phyloP scores from a whole-genome alignment of 2,329 filamentous ascomycete genomes.

The Scopulariopsis brevicaulis region DNA sequence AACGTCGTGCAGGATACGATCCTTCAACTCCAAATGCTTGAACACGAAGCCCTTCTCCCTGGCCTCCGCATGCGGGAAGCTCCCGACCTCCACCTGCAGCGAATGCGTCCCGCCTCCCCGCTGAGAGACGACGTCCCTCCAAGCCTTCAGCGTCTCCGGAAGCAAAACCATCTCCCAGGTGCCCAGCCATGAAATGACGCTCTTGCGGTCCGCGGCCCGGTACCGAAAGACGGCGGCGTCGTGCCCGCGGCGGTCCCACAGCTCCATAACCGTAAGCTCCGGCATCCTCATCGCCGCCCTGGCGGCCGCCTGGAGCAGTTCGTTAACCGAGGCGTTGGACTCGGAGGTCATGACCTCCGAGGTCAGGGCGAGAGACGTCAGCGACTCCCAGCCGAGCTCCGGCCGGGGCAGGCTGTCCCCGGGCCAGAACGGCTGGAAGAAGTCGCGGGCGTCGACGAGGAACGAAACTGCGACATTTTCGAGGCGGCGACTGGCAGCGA shows the following conservation, averaged over 20 bases:
- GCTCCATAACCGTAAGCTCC: neutral
- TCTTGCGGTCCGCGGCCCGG: neutral
- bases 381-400: neutral
- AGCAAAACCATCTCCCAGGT: neutral
- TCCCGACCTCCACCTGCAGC: neutral
- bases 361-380: neutral
- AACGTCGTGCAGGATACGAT: neutral
- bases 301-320: neutral
- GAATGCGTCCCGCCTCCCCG: neutral
- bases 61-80: neutral
- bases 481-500: neutral
- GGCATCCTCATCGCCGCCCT: neutral
- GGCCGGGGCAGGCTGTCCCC: neutral
- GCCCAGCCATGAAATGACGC: neutral
- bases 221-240: neutral
- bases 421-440: neutral
- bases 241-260: neutral
- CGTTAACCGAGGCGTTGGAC: neutral
- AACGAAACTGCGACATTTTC: neutral
- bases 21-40: neutral
- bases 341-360: neutral
- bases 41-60: neutral
- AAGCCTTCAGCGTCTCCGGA: neutral
- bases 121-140: neutral
- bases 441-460: neutral